These are phyloP conservation scores for Coprinopsis strossmayeri DNA, from an alignment of 768 basidiomycete genomes.

Conservation along the genomic window DNA sequence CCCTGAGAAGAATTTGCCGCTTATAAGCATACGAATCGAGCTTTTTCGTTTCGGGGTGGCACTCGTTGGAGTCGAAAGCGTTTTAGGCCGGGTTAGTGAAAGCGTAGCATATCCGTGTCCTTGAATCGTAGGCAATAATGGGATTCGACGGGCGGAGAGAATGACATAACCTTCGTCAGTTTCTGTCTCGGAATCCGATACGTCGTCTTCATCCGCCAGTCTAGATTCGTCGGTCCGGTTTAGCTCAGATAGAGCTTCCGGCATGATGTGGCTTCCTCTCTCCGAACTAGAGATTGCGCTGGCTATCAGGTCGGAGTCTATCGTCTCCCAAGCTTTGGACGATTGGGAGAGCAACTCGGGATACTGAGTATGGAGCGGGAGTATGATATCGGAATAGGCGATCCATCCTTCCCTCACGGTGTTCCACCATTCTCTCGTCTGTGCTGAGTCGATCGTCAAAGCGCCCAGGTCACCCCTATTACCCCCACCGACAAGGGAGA, in stretches of 20 bases:
- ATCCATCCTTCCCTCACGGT: neutral
- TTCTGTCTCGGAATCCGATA: neutral
- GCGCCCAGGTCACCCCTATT: too few relatives aligned
- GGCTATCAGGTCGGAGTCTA: neutral
- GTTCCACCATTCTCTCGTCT: slow-evolving; percentile 2
- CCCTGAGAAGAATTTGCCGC: neutral
- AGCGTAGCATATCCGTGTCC: too few relatives aligned
- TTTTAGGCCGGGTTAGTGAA: neutral
- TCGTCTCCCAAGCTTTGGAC: neutral
- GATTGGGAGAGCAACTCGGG: neutral
- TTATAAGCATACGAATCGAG: neutral
- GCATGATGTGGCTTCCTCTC: neutral
- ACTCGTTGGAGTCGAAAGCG: neutral
- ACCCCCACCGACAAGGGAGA: neutral
- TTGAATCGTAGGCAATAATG: neutral
- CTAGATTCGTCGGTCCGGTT: too few relatives aligned
- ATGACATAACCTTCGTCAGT: neutral
- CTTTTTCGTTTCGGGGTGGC: neutral
- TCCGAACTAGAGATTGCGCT: neutral
- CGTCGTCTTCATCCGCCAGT: too few relatives aligned
- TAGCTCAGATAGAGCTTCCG: neutral
- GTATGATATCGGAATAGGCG: neutral
- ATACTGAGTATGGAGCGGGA: neutral
- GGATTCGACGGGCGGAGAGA: neutral
- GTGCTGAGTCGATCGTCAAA: too few relatives aligned